Evolutionary conservation across 1,139 yeast species (phyloP).

Genomic region (Kodamaea ohmeri): DNA sequence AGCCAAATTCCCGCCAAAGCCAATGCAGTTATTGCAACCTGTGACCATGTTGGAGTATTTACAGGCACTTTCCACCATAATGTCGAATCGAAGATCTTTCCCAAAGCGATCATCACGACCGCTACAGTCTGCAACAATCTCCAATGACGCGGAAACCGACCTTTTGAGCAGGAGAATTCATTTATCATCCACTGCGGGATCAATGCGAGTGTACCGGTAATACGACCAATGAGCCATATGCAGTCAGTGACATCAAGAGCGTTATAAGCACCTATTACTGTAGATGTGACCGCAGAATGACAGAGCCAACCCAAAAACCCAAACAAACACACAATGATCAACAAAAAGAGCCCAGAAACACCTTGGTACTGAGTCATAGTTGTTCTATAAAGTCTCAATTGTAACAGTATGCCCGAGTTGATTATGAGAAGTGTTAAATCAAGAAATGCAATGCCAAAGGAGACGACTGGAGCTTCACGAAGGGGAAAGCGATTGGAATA

Average conservation of each 20-base stretch:
- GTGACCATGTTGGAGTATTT: constrained; percentile 24
- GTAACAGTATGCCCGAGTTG: constrained; percentile 13
- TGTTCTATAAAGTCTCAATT: constrained; percentile 4
- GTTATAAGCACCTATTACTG: constrained; percentile 6
- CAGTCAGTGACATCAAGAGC: constrained; percentile 29
- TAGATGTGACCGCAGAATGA: background rate
- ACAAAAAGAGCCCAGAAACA: constrained; percentile 17
- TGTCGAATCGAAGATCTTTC: constrained; percentile 9
- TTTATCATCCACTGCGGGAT: constrained; percentile 33
- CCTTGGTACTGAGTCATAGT: constrained; percentile 18
- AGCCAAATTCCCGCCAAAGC: constrained; percentile 2
- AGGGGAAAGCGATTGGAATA: constrained; percentile 22
- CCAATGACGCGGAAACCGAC: constrained; percentile 19
- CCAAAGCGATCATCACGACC: constrained; percentile 8
- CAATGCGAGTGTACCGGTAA: constrained; percentile 16
- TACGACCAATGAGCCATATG: constrained; percentile 26
- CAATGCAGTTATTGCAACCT: constrained; percentile 1
- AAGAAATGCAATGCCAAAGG: constrained; percentile 10
- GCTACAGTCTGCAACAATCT: constrained; percentile 14
- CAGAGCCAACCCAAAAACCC: constrained; percentile 4
- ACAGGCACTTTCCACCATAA: constrained; percentile 27
- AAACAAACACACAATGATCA: constrained; percentile 9
- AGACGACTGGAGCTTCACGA: constrained; percentile 15
- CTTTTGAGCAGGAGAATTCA: constrained; percentile 21
- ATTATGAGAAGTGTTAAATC: constrained; percentile 18